These are phyloP conservation scores for Ustilaginoidea virens DNA, from an alignment of 2,329 filamentous ascomycete genomes.

Conservation along the genomic window DNA sequence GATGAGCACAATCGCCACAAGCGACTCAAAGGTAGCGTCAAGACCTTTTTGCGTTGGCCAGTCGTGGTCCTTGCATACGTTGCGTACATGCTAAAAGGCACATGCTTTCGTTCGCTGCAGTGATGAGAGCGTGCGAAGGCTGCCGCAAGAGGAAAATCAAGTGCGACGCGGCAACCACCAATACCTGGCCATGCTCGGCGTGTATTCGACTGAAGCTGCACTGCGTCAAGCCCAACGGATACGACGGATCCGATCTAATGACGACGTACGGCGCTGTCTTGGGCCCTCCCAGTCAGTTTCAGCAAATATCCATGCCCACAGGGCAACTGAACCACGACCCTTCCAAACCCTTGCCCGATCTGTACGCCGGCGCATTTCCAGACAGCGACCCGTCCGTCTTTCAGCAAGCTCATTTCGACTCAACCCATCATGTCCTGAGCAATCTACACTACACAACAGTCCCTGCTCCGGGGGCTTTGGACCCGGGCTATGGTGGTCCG, in stretches of 20 bases:
- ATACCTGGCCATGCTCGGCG: conserved; percentile 93
- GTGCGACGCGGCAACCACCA: conserved; percentile 92
- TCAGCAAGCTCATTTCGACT: conserved; percentile 31
- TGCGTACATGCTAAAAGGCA: neutral
- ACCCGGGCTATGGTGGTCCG: conserved; percentile 33
- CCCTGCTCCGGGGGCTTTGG: conserved; percentile 32
- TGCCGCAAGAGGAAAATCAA: conserved; percentile 94
- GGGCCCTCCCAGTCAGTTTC: conserved; percentile 18
- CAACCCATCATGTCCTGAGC: conserved; percentile 25
- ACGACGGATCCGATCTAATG: conserved; percentile 30
- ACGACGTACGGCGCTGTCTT: conserved; percentile 18
- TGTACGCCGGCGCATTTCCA: conserved; percentile 37
- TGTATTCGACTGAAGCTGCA: conserved; percentile 85
- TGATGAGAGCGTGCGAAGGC: conserved; percentile 94
- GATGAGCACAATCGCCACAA: conserved; percentile 98
- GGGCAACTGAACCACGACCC: conserved; percentile 24
- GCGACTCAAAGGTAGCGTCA: conserved; percentile 66
- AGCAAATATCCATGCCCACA: conserved; percentile 38
- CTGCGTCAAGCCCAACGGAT: conserved; percentile 77
- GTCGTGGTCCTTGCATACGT: neutral
- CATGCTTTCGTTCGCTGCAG: conserved; percentile 38
- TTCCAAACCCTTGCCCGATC: conserved; percentile 22
- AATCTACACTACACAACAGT: conserved; percentile 39
- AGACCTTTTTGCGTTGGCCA: too few species aligned
- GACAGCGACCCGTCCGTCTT: conserved; percentile 29